Conservation (phyloP, 192 early-diverging fungal genomes). For the Linnemannia hyalina region DNA sequence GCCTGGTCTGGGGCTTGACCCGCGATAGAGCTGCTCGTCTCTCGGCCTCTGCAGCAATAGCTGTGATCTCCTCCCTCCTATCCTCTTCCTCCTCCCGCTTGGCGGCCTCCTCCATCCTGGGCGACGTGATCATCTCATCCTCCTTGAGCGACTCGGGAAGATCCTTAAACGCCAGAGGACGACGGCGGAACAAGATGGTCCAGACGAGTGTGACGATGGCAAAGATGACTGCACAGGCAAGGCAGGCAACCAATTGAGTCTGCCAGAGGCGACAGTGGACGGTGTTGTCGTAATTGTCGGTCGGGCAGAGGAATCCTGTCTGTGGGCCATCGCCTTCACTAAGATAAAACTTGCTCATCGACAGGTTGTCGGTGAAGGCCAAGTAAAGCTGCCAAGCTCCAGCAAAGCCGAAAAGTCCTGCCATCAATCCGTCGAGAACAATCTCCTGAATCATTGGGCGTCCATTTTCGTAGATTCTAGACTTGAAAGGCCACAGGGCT, state of each 20-base stretch:
- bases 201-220: slow-evolving; percentile 19
- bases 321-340: background rate
- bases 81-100: slow-evolving; percentile 13
- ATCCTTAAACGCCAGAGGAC: slow-evolving; percentile 40
- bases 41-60: slow-evolving; percentile 37
- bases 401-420: slow-evolving; percentile 24
- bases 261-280: slow-evolving; percentile 50
- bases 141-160: slow-evolving; percentile 24
- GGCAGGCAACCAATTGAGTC: slow-evolving; percentile 29
- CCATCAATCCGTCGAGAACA: slow-evolving; percentile 26
- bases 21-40: slow-evolving; percentile 3
- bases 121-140: slow-evolving; percentile 5
- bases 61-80: slow-evolving; percentile 11
- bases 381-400: slow-evolving; percentile 48
- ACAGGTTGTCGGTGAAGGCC: slow-evolving; percentile 17
- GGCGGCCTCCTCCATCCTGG: slow-evolving; percentile 15
- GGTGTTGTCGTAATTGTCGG: slow-evolving; percentile 11
- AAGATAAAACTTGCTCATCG: background rate
- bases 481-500: slow-evolving; percentile 42
- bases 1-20: background rate
- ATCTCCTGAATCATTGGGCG: slow-evolving; percentile 48
- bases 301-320: slow-evolving; percentile 28
- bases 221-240: slow-evolving; percentile 25
- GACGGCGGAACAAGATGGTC: slow-evolving; percentile 36
- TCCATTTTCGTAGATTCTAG: slow-evolving; percentile 47